Evolutionary conservation across 352 stramenopile species (phyloP), one percentile per base, ranked within the genome.

Genomic region (Phytophthora cryptogea): DNA sequence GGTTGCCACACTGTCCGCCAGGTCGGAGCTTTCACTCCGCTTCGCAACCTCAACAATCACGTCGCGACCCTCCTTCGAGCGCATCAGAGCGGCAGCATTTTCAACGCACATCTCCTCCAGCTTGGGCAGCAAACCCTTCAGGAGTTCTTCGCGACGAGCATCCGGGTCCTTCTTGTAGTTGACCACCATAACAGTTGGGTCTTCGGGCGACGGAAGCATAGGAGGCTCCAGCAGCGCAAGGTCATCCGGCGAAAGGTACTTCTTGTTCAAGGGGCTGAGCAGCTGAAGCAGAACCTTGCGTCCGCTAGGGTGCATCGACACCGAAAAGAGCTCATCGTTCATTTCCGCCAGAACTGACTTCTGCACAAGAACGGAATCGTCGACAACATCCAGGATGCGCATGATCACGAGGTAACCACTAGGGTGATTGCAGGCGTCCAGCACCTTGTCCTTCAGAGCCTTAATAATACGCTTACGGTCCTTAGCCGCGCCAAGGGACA

Each of bases 381-480:
- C 89, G 5, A 97, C 84, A 1, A 96, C 90, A 42, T 96, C 89
- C 27, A 96, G 68, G 41, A 97, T 78, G 47, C 90, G 85, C 73
- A 93, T 74, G 59, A 97, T 90, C 36, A 96, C 85, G 5, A 97
- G 68, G 74, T 97, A 97, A 10, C 89, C 89, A 53, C 89, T 95
- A 5, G 86, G 89, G 72, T 97, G 89, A 68, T 96, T 96, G 59
- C 78, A 88, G 6, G 90, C 89, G 0, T 95, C 86, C 27, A 93
- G 56, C 28, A 96, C 86, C 68, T 96, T 96, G 70, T 94, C 89
- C 67, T 97, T 97, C 13, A 97, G 71, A 32, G 78, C 71, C 72
- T 96, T 96, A 68, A 97, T 92, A 62, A 97, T 90, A 36, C 86
- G 84, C 74, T 97, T 97, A 47, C 89, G 86, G 67, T 96, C 90